phyloP scores from a whole-genome alignment of 1,284 basidiomycete species.

The Moesziomyces parantarcticus region DNA sequence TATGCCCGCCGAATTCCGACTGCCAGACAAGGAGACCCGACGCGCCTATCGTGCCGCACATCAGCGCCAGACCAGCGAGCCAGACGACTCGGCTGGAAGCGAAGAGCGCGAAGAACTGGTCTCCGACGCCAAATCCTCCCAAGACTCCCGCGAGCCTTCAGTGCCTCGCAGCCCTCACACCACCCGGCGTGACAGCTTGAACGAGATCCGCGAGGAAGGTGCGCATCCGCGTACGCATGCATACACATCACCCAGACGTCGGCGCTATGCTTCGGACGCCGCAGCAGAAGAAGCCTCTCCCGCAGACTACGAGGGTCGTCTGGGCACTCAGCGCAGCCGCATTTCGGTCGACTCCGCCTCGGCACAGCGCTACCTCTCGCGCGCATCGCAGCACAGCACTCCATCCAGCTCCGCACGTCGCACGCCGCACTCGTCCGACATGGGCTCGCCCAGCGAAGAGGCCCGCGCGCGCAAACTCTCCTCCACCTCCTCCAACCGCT shows the following conservation, averaged over 20 bases:
- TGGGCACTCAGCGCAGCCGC: constrained; percentile 35
- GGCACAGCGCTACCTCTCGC: constrained; percentile 39
- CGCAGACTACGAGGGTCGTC: constrained; percentile 29
- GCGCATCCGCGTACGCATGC: constrained; percentile 1
- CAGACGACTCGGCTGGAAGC: constrained; percentile 27
- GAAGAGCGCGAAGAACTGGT: constrained; percentile 6
- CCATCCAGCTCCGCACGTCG: constrained; percentile 29
- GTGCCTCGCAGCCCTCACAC: constrained; percentile 12
- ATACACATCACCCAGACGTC: constrained; percentile 17
- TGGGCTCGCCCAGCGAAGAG: constrained; percentile 43
- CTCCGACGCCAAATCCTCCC: neutral
- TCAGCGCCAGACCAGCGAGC: constrained; percentile 18
- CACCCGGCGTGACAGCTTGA: constrained; percentile 23
- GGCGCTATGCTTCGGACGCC: constrained; percentile 41
- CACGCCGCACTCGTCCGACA: constrained; percentile 19
- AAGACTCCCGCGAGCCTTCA: neutral
- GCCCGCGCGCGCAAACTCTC: constrained; percentile 49
- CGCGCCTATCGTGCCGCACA: constrained; percentile 43
- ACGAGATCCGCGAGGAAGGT: constrained; percentile 33
- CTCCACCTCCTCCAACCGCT: constrained; percentile 46
- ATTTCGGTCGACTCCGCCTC: constrained; percentile 48
- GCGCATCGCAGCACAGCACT: constrained; percentile 30
- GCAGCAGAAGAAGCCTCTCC: constrained; percentile 21
- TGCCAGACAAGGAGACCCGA: constrained; percentile 43
- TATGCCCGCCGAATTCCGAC: constrained; percentile 47